A percentile compares a stretch with the other conserved stretches of the same genome.
phyloP scores from a whole-genome alignment of 805 yeast genomes.

The Candida khao-thaluensis region DNA sequence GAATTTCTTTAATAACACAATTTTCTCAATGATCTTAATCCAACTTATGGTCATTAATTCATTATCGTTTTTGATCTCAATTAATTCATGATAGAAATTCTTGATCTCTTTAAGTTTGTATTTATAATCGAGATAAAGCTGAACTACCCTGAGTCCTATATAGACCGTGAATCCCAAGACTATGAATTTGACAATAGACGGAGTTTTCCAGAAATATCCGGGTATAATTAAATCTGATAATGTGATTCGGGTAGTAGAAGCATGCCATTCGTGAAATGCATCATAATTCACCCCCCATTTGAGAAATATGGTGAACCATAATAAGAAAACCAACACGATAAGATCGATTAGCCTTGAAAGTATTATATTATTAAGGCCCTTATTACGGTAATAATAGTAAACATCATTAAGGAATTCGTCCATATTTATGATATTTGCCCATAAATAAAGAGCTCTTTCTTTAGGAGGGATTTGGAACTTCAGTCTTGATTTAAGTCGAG shows the following conservation, averaged over 20 bases:
- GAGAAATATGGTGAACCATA: slow-evolving; percentile 74
- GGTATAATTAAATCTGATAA: slow-evolving; percentile 34
- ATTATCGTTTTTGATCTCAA: slow-evolving; percentile 64
- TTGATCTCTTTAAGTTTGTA: slow-evolving; percentile 70
- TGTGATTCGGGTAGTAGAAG: slow-evolving; percentile 15
- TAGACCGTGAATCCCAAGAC: slow-evolving; percentile 61
- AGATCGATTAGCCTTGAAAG: slow-evolving; percentile 65
- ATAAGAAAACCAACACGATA: slow-evolving; percentile 73
- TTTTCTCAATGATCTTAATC: slow-evolving; percentile 77
- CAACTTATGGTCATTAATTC: slow-evolving; percentile 93
- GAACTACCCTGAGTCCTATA: slow-evolving; percentile 50
- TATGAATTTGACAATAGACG: slow-evolving; percentile 51
- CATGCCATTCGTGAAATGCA: slow-evolving; percentile 24
- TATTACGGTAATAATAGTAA: slow-evolving; percentile 80
- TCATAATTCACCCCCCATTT: slow-evolving; percentile 75
- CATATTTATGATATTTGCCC: slow-evolving; percentile 94
- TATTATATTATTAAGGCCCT: slow-evolving; percentile 80
- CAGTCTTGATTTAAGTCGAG: slow-evolving; percentile 10
- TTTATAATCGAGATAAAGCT: slow-evolving; percentile 55
- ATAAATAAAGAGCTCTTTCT: slow-evolving; percentile 87
- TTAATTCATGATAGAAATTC: slow-evolving; percentile 70
- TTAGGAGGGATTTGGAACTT: slow-evolving; percentile 38
- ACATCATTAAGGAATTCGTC: slow-evolving; percentile 83
- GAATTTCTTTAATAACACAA: slow-evolving; percentile 74
- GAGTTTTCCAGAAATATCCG: slow-evolving; percentile 46